phyloP scores from a whole-genome alignment of 225 moss, liverwort and hornwort species.

The Physcomitrellopsis africana region DNA sequence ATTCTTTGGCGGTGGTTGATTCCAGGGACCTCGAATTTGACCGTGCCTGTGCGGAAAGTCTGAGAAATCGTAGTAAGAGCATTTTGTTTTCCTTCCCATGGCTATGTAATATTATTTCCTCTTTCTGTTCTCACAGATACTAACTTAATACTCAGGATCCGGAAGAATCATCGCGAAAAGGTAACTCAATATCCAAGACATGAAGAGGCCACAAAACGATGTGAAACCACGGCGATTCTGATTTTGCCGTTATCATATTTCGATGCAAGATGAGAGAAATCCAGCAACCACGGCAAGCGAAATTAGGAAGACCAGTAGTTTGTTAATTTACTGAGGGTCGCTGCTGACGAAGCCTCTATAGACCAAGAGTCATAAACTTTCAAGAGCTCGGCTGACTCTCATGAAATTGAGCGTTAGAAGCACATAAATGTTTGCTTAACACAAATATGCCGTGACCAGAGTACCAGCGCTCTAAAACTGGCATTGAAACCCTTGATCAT shows the following conservation, averaged over 20 bases:
- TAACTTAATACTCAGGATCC: slow-evolving; percentile 19
- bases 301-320: slow-evolving; percentile 29
- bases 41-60: slow-evolving; percentile 53
- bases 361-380: slow-evolving; percentile 37
- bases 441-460: slow-evolving; percentile 5
- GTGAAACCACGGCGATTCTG: neutral
- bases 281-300: neutral
- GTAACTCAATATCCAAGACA: neutral
- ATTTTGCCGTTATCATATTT: neutral
- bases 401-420: slow-evolving; percentile 16
- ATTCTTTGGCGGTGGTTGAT: slow-evolving; percentile 40
- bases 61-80: slow-evolving; percentile 33
- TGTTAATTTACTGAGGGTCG: slow-evolving; percentile 36
- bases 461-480: slow-evolving; percentile 30
- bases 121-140: neutral
- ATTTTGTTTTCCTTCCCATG: slow-evolving; percentile 52
- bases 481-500: slow-evolving; percentile 24
- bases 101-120: neutral
- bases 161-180: slow-evolving; percentile 9
- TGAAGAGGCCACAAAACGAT: slow-evolving; percentile 10
- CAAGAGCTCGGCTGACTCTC: slow-evolving; percentile 21
- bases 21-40: slow-evolving; percentile 58
- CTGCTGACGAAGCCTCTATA: slow-evolving; percentile 34
- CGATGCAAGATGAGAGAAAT: neutral
- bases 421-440: neutral